Percentiles rank a stretch among this genome's conserved stretches.
Evolutionary conservation across 2,329 filamentous ascomycete genomes (phyloP).

Genomic region (Trichoderma atrobrunneum): DNA sequence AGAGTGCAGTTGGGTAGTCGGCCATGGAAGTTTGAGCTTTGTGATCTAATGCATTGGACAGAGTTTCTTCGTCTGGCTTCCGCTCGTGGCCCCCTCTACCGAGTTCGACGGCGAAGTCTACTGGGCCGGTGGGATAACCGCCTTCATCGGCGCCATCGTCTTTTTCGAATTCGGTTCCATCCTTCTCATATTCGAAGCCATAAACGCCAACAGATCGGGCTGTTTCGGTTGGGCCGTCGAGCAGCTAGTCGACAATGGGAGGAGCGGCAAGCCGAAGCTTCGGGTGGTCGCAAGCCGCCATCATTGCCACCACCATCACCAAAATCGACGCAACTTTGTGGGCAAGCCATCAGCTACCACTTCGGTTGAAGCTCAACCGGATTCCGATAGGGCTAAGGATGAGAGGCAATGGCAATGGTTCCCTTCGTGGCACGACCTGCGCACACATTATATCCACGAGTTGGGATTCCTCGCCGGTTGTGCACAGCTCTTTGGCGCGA

Average conservation of each 20-base stretch:
- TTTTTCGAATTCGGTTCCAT: constrained; percentile 61
- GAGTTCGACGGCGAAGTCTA: constrained; percentile 53
- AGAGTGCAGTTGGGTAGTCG: constrained; percentile 23
- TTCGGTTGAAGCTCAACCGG: background rate
- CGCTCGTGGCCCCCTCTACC: constrained; percentile 49
- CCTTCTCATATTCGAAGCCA: constrained; percentile 62
- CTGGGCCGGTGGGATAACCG: constrained; percentile 58
- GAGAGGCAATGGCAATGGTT: constrained; percentile 55
- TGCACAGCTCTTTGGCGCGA: constrained; percentile 55
- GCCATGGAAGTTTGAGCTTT: background rate
- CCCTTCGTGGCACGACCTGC: constrained; percentile 55
- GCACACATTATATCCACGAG: constrained; percentile 58
- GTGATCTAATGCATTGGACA: constrained; percentile 45
- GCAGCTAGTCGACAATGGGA: constrained; percentile 37
- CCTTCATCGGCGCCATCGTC: constrained; percentile 64
- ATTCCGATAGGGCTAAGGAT: background rate
- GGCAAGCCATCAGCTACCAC: background rate
- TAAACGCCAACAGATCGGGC: constrained; percentile 63
- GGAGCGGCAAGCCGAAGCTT: constrained; percentile 4
- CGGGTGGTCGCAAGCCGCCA: constrained; percentile 9
- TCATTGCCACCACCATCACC: constrained; percentile 31
- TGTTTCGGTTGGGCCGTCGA: constrained; percentile 70
- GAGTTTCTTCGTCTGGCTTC: constrained; percentile 63
- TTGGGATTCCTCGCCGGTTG: constrained; percentile 60
- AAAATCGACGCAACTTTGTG: constrained; percentile 25